Conservation (phyloP, 1,284 basidiomycete species). For the Malassezia psittaci region DNA sequence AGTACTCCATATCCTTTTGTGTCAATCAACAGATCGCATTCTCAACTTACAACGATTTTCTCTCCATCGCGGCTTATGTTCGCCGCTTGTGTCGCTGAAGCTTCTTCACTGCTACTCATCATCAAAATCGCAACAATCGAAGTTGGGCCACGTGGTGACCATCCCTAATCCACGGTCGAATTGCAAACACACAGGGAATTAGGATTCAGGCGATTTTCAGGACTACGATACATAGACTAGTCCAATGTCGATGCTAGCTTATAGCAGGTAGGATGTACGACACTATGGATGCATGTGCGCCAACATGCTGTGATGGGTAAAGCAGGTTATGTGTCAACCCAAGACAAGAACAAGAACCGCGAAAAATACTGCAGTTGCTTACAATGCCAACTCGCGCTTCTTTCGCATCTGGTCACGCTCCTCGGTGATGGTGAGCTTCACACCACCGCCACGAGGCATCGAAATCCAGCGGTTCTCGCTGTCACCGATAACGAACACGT, state of each 20-base stretch:
- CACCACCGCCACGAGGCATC: slow-evolving; percentile 94
- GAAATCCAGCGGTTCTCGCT: slow-evolving; percentile 93
- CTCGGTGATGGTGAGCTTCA: slow-evolving; percentile 61
- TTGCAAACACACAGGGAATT: no score
- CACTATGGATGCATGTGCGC: slow-evolving; percentile 8
- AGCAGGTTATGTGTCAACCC: slow-evolving; percentile 1
- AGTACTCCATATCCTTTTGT: slow-evolving; percentile 45
- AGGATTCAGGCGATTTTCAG: slow-evolving; percentile 6
- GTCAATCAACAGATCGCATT: neutral
- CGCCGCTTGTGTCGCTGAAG: slow-evolving; percentile 13
- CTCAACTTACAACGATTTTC: slow-evolving; percentile 27
- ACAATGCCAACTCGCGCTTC: slow-evolving; percentile 27
- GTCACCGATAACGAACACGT: slow-evolving; percentile 96
- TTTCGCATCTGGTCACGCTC: slow-evolving; percentile 49
- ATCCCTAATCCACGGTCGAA: no score
- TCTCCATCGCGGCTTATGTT: slow-evolving; percentile 42
- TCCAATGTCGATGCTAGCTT: neutral
- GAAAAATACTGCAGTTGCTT: neutral
- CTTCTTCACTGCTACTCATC: slow-evolving; percentile 11
- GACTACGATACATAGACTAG: slow-evolving; percentile 17
- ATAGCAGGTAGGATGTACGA: neutral
- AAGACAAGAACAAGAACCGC: neutral
- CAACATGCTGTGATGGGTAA: neutral
- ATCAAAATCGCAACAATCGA: neutral
- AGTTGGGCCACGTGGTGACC: neutral